These are phyloP conservation scores for Syncephalis fuscata DNA, from an alignment of 371 early-diverging fungal genomes.

Conservation along the genomic window DNA sequence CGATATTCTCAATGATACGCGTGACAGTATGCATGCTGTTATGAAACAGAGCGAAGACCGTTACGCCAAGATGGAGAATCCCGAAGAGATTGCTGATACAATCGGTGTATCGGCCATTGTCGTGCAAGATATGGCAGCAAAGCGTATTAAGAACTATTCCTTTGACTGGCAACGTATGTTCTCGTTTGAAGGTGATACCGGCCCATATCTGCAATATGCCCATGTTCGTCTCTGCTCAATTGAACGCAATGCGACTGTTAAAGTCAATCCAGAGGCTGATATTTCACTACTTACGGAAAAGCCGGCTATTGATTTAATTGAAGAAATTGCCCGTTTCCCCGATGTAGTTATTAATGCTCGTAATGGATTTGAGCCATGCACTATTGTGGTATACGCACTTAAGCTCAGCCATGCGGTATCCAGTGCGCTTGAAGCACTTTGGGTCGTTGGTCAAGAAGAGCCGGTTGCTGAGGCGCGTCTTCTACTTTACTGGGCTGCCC, in stretches of 20 bases:
- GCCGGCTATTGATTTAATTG: slow-evolving; percentile 53
- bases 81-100: slow-evolving; percentile 61
- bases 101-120: slow-evolving; percentile 83
- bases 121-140: slow-evolving; percentile 93
- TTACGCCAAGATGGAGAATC: slow-evolving; percentile 72
- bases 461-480: slow-evolving; percentile 72
- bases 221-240: slow-evolving; percentile 93
- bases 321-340: slow-evolving; percentile 81
- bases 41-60: slow-evolving; percentile 85
- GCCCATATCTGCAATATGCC: slow-evolving; percentile 98
- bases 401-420: slow-evolving; percentile 77
- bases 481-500: slow-evolving; percentile 51
- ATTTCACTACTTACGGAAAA: slow-evolving; percentile 51
- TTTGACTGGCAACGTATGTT: slow-evolving; percentile 95
- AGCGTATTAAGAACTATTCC: slow-evolving; percentile 94
- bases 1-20: slow-evolving; percentile 86
- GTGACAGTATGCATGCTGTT: slow-evolving; percentile 83
- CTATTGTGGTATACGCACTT: slow-evolving; percentile 83
- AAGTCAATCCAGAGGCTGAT: slow-evolving; percentile 40
- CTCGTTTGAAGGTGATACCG: slow-evolving; percentile 97
- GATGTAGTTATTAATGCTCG: slow-evolving; percentile 54
- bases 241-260: slow-evolving; percentile 52
- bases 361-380: slow-evolving; percentile 78
- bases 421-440: slow-evolving; percentile 61
- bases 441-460: slow-evolving; percentile 65